These are phyloP conservation scores for Curvularia verruculosa DNA, from an alignment of 2,329 filamentous ascomycete genomes.

Conservation along the genomic window DNA sequence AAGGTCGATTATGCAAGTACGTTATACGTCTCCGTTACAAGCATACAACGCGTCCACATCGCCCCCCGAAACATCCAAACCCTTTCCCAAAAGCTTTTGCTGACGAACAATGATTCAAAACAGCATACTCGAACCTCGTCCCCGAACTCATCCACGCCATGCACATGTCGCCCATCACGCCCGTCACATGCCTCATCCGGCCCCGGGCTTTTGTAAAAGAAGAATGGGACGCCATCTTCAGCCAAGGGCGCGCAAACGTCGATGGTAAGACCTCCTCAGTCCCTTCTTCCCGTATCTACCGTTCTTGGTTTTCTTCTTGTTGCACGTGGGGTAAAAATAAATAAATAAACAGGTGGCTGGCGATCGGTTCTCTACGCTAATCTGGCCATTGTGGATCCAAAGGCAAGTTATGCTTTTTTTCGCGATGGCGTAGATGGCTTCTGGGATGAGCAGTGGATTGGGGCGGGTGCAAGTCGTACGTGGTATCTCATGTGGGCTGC, in stretches of 20 bases:
- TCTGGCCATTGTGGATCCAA: conserved; percentile 76
- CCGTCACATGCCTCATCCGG: conserved; percentile 71
- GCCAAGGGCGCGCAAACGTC: conserved; percentile 62
- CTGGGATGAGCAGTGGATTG: conserved; percentile 67
- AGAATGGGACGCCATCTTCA: conserved; percentile 72
- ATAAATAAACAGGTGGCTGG: conserved; percentile 70
- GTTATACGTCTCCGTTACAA: too few relatives aligned
- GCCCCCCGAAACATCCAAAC: too few relatives aligned
- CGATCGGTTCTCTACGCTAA: conserved; percentile 84
- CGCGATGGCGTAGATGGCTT: conserved; percentile 63
- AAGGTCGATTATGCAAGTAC: conserved; percentile 93
- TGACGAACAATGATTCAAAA: background rate
- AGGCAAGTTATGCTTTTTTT: conserved; percentile 77
- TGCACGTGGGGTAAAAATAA: too few relatives aligned
- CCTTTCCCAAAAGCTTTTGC: background rate
- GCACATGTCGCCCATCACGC: conserved; percentile 80
- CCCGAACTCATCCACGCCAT: conserved; percentile 76
- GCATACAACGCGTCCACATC: too few relatives aligned
- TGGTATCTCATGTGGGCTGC: conserved; percentile 46
- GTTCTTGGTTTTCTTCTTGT: too few relatives aligned
- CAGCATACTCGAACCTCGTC: conserved; percentile 72
- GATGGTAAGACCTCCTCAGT: too few relatives aligned
- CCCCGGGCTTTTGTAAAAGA: conserved; percentile 72
- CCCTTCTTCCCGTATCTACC: too few relatives aligned
- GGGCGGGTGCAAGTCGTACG: conserved; percentile 70